These are phyloP conservation scores for Leucoagaricus sp. DNA, from an alignment of 1,284 basidiomycete species.

Conservation along the genomic window DNA sequence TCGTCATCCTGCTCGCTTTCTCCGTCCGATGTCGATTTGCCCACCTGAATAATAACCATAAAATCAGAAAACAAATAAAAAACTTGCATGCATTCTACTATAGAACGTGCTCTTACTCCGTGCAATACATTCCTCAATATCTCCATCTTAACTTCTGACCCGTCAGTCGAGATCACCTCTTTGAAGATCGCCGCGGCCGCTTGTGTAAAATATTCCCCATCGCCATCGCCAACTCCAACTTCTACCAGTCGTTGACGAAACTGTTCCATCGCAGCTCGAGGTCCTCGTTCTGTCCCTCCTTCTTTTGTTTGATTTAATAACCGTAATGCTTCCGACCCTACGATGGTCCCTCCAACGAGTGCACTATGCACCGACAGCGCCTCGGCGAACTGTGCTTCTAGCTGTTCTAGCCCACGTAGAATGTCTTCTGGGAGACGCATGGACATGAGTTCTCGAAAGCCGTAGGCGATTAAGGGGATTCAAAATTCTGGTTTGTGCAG, in stretches of 20 bases:
- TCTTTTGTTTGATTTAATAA: neutral
- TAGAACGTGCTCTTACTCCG: neutral
- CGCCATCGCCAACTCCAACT: neutral
- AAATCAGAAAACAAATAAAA: neutral
- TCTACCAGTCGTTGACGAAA: slow-evolving; percentile 6
- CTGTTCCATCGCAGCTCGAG: slow-evolving; percentile 12
- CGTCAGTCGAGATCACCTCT: slow-evolving; percentile 9
- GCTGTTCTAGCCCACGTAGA: slow-evolving; percentile 10
- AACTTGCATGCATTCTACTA: neutral
- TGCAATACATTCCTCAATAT: slow-evolving; percentile 6
- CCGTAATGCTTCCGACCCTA: neutral
- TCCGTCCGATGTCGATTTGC: slow-evolving; percentile 5
- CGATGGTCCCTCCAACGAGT: slow-evolving; percentile 7
- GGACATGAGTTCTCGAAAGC: slow-evolving; percentile 2
- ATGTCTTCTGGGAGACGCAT: slow-evolving; percentile 12
- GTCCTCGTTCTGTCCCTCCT: slow-evolving; percentile 4
- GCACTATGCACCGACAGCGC: slow-evolving; percentile 13
- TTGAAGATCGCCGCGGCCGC: slow-evolving; percentile 13
- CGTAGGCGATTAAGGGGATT: neutral
- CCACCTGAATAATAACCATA: neutral
- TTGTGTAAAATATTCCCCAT: slow-evolving; percentile 10
- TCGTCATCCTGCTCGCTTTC: slow-evolving; percentile 9
- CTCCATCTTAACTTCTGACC: slow-evolving; percentile 11
- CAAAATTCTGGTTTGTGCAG: neutral
- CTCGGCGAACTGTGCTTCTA: slow-evolving; percentile 14